A percentile compares a stretch with the other conserved stretches of the same genome.
Conservation (phyloP, 192 early-diverging fungal species). For the Coemansia sp. region DNA sequence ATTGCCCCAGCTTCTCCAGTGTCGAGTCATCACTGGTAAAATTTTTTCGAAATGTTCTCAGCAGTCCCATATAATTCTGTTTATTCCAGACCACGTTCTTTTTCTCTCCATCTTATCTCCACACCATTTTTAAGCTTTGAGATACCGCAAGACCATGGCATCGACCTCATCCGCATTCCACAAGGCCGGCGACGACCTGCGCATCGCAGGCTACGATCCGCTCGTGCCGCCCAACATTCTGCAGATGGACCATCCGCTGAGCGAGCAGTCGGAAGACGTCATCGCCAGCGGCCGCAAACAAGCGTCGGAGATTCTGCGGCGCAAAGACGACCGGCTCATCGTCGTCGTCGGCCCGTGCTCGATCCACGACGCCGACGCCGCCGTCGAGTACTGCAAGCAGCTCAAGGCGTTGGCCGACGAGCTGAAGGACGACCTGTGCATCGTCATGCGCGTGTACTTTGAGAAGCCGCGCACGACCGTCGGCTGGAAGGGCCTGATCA, state of each 20-base stretch:
- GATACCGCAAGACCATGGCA: conserved; percentile 19
- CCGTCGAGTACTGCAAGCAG: conserved; percentile 76
- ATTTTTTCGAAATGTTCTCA: not conserved
- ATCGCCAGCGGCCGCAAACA: conserved; percentile 60
- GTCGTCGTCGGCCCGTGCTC: conserved; percentile 95
- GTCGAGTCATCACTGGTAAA: not conserved
- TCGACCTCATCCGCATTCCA: conserved; percentile 51
- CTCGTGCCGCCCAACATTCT: conserved; percentile 88
- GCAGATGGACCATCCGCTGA: conserved; percentile 77
- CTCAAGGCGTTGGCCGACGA: conserved; percentile 63
- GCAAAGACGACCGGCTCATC: conserved; percentile 83
- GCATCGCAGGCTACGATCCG: conserved; percentile 85
- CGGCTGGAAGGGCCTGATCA: conserved; percentile 86
- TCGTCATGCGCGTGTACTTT: conserved; percentile 98
- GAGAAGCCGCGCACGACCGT: conserved; percentile 97
- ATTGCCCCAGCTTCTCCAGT: not conserved
- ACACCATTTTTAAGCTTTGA: not conserved
- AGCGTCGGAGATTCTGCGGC: conserved; percentile 71
- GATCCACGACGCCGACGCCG: conserved; percentile 88
- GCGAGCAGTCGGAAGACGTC: conserved; percentile 48
- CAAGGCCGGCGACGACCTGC: conserved; percentile 75
- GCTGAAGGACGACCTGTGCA: conserved; percentile 72
- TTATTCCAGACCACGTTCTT: not conserved
- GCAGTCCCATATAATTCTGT: not conserved
- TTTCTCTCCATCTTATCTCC: not conserved